These are phyloP conservation scores for Pisolithus thermaeus DNA, from an alignment of 1,284 basidiomycete genomes.

Conservation along the genomic window DNA sequence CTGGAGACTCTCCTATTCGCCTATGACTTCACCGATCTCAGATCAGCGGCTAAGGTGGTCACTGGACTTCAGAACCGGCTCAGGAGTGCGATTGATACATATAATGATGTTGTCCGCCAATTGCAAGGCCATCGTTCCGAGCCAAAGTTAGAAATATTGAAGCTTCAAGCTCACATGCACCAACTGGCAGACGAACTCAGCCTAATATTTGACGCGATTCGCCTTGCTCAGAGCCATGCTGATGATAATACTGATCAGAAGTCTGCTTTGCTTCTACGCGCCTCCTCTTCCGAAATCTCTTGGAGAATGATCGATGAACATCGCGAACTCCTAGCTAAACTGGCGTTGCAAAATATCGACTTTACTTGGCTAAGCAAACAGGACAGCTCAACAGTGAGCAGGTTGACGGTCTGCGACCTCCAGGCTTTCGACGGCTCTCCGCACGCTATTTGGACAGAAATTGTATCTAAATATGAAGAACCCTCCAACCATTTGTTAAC, in stretches of 20 bases:
- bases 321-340: slow-evolving; percentile 76
- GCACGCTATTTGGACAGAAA: slow-evolving; percentile 84
- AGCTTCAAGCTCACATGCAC: slow-evolving; percentile 72
- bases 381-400: slow-evolving; percentile 84
- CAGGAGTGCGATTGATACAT: slow-evolving; percentile 61
- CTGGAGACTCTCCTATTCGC: slow-evolving; percentile 84
- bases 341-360: slow-evolving; percentile 75
- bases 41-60: slow-evolving; percentile 64
- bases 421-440: slow-evolving; percentile 86
- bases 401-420: slow-evolving; percentile 73
- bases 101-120: slow-evolving; percentile 44
- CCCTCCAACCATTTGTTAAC: slow-evolving; percentile 59
- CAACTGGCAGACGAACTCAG: slow-evolving; percentile 78
- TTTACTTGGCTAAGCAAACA: slow-evolving; percentile 86
- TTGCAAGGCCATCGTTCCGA: slow-evolving; percentile 37
- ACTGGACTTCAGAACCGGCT: slow-evolving; percentile 72
- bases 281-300: slow-evolving; percentile 82
- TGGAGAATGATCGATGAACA: slow-evolving; percentile 90
- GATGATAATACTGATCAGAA: slow-evolving; percentile 72
- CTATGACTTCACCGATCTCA: slow-evolving; percentile 85
- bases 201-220: slow-evolving; percentile 87
- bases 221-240: slow-evolving; percentile 70
- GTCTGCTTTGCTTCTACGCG: slow-evolving; percentile 77
- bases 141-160: slow-evolving; percentile 55
- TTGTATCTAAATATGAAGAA: slow-evolving; percentile 73